These are phyloP conservation scores for Phytophthora quininea DNA, from an alignment of 352 stramenopile genomes.

Conservation along the genomic window DNA sequence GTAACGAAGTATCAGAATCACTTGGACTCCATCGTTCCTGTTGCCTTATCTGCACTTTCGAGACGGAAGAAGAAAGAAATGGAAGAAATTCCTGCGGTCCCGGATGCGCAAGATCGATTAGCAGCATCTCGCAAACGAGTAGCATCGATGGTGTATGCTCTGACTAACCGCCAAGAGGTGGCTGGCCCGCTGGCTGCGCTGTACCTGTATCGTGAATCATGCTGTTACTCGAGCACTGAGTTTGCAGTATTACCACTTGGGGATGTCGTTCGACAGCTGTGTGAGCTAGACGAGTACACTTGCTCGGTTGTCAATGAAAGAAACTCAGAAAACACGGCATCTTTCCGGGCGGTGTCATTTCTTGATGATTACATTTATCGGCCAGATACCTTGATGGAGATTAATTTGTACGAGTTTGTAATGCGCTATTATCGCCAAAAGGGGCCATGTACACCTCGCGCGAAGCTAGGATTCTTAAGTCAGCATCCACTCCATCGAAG, in stretches of 20 bases:
- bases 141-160: conserved; percentile 1
- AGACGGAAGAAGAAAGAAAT: background rate
- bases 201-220: background rate
- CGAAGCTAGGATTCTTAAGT: background rate
- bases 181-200: background rate
- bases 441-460: background rate
- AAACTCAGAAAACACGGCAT: background rate
- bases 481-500: background rate
- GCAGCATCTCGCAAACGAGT: background rate
- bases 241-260: background rate
- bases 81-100: background rate
- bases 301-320: background rate
- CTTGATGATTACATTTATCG: background rate
- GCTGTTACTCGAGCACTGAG: conserved; percentile 1
- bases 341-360: background rate
- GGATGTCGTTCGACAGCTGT: background rate
- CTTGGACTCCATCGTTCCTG: background rate
- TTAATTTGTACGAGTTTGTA: conserved; percentile 1
- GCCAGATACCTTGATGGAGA: background rate
- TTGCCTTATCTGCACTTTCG: conserved; percentile 4
- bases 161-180: conserved; percentile 6
- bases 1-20: conserved; percentile 2
- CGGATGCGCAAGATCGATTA: background rate
- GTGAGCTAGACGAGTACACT: background rate
- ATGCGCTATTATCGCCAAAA: background rate